Conservation (phyloP, 2,329 filamentous ascomycete species). For the Diaporthe eres region DNA sequence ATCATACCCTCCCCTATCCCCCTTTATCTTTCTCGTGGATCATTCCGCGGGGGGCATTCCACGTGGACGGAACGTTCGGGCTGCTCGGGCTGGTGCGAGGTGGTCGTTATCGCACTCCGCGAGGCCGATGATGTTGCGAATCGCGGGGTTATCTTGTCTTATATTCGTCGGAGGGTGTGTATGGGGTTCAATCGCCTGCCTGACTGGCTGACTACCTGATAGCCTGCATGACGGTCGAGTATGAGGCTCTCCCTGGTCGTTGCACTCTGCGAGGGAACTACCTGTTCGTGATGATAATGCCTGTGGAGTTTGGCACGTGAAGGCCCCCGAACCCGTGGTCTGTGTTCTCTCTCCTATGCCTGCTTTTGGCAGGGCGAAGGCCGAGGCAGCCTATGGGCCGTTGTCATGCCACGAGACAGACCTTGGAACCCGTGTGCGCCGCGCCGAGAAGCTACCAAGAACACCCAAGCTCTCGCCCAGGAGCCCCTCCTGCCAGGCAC, state of each 20-base stretch:
- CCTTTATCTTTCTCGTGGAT: not conserved
- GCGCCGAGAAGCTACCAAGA: slow-evolving; percentile 22
- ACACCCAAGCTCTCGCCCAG: not conserved
- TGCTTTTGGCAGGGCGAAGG: not conserved
- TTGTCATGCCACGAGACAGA: not conserved
- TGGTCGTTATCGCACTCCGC: not conserved
- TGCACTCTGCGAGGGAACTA: not conserved
- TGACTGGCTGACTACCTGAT: no score
- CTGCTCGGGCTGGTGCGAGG: not conserved
- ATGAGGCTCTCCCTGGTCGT: not conserved
- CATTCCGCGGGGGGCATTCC: not conserved
- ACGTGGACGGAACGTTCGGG: not conserved
- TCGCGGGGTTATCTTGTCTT: slow-evolving; percentile 4
- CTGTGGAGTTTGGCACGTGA: not conserved
- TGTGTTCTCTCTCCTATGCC: slow-evolving; percentile 5
- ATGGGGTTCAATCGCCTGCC: not conserved
- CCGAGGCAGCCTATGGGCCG: not conserved
- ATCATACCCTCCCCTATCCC: not conserved
- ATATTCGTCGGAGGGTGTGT: not conserved
- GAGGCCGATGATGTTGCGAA: not conserved
- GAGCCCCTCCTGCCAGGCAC: not conserved
- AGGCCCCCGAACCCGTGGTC: not conserved
- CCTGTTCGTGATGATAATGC: not conserved
- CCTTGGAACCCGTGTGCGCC: not conserved
- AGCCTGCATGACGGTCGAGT: not conserved